These are phyloP conservation scores for Penicillium palitans DNA, from an alignment of 2,329 filamentous ascomycete genomes.

Conservation along the genomic window DNA sequence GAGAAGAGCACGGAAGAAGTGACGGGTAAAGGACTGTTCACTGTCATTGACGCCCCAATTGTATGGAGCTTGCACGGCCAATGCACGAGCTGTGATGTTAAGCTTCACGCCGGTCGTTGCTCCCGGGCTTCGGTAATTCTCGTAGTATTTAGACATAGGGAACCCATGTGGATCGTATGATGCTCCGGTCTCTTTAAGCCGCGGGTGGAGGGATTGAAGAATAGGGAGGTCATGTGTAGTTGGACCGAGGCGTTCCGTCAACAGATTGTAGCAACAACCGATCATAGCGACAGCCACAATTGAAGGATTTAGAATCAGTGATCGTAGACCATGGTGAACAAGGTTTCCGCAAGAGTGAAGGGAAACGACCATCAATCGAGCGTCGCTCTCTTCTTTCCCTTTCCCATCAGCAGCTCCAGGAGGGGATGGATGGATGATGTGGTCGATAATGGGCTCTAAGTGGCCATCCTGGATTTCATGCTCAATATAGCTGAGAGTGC, in stretches of 20 bases:
- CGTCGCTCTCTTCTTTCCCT: conserved; percentile 17
- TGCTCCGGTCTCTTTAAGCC: conserved; percentile 67
- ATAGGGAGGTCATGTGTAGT: conserved; percentile 83
- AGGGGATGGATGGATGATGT: conserved; percentile 29
- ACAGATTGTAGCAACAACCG: conserved; percentile 95
- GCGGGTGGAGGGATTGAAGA: conserved; percentile 71
- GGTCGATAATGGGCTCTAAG: conserved; percentile 38
- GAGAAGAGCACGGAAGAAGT: conserved; percentile 87
- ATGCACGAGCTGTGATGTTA: conserved; percentile 96
- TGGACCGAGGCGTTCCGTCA: conserved; percentile 85
- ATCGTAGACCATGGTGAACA: conserved; percentile 87
- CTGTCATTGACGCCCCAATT: conserved; percentile 87
- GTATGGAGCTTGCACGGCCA: conserved; percentile 91
- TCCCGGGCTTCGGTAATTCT: conserved; percentile 55
- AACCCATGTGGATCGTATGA: conserved; percentile 85
- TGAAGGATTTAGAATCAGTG: conserved; percentile 76
- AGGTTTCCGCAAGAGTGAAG: conserved; percentile 97
- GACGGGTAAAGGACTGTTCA: conserved; percentile 83
- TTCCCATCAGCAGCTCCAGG: not conserved
- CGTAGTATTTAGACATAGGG: conserved; percentile 80
- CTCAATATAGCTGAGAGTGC: conserved; percentile 44
- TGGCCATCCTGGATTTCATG: conserved; percentile 45
- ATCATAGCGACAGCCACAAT: conserved; percentile 90
- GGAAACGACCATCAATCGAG: conserved; percentile 79
- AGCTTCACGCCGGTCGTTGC: conserved; percentile 66